phyloP scores from a whole-genome alignment of 2,329 filamentous ascomycete genomes.

The Clonostachys sp. region DNA sequence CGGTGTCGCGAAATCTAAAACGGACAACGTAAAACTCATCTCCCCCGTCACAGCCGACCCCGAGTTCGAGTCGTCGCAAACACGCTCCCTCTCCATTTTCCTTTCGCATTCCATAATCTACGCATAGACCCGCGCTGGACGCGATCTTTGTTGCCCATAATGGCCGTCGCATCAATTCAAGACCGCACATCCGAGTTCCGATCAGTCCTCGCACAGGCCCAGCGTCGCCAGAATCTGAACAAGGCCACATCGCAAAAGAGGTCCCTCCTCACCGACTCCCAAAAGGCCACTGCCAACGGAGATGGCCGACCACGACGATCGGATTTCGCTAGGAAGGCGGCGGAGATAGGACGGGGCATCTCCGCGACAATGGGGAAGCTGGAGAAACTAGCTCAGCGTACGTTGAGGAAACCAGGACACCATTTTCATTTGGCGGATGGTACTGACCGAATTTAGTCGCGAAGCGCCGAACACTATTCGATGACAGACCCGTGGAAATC shows the following conservation, averaged over 20 bases:
- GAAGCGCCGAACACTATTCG: constrained; percentile 94
- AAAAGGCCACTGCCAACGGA: constrained; percentile 60
- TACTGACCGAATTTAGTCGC: constrained; percentile 56
- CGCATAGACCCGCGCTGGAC: too few relatives aligned
- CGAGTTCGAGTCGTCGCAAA: too few relatives aligned
- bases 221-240: constrained; percentile 70
- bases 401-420: constrained; percentile 17
- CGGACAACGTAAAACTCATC: too few relatives aligned
- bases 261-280: constrained; percentile 70
- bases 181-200: constrained; percentile 95
- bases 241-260: constrained; percentile 78
- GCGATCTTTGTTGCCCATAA: constrained; percentile 17
- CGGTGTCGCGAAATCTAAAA: too few relatives aligned
- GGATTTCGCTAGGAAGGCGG: constrained; percentile 89
- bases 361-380: constrained; percentile 91
- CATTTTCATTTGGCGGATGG: neutral
- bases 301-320: constrained; percentile 60
- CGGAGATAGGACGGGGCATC: constrained; percentile 88
- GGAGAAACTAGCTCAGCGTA: constrained; percentile 83
- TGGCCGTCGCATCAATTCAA: constrained; percentile 77
- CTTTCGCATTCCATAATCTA: too few relatives aligned
- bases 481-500: constrained; percentile 94
- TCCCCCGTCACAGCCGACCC: too few relatives aligned
- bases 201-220: constrained; percentile 81
- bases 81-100: too few relatives aligned